phyloP scores from a whole-genome alignment of 1,139 yeast genomes.

The Taphrina pruni region DNA sequence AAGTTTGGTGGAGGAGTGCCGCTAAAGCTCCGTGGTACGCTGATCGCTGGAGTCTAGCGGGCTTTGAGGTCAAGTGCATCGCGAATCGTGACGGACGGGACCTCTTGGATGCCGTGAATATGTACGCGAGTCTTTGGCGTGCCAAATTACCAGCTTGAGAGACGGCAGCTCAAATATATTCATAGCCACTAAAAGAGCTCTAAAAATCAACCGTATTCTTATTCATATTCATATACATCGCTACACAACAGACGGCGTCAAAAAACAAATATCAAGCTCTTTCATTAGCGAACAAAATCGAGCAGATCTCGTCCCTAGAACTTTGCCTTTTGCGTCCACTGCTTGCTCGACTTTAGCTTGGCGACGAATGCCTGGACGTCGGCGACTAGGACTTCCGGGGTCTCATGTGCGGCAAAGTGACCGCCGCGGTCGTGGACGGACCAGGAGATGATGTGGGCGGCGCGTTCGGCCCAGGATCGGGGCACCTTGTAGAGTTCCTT shows the following conservation, averaged over 20 bases:
- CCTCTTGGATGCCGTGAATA: slow-evolving; percentile 69
- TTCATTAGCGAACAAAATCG: too few species aligned
- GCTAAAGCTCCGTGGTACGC: slow-evolving; percentile 80
- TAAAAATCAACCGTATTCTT: too few species aligned
- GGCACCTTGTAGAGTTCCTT: slow-evolving; percentile 38
- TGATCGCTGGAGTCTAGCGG: slow-evolving; percentile 66
- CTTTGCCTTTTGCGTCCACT: slow-evolving; percentile 33
- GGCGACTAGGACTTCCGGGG: slow-evolving; percentile 35
- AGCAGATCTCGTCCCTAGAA: slow-evolving; percentile 20
- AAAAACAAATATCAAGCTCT: too few species aligned
- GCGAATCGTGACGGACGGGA: slow-evolving; percentile 13
- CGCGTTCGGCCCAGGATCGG: slow-evolving; percentile 26
- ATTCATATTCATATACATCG: background rate
- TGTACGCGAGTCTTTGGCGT: slow-evolving; percentile 90
- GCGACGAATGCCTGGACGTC: slow-evolving; percentile 32
- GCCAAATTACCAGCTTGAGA: slow-evolving; percentile 35
- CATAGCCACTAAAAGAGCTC: background rate
- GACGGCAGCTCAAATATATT: background rate
- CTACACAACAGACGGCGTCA: background rate
- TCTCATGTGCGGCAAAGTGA: slow-evolving; percentile 40
- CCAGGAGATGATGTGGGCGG: slow-evolving; percentile 24
- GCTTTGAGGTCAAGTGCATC: slow-evolving; percentile 67
- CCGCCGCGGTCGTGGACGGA: slow-evolving; percentile 36
- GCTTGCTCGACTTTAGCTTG: slow-evolving; percentile 22
- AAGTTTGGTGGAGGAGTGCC: slow-evolving; percentile 79